These are phyloP conservation scores for Penicillium pancosmium DNA, from an alignment of 495 filamentous ascomycete genomes.

Conservation along the genomic window DNA sequence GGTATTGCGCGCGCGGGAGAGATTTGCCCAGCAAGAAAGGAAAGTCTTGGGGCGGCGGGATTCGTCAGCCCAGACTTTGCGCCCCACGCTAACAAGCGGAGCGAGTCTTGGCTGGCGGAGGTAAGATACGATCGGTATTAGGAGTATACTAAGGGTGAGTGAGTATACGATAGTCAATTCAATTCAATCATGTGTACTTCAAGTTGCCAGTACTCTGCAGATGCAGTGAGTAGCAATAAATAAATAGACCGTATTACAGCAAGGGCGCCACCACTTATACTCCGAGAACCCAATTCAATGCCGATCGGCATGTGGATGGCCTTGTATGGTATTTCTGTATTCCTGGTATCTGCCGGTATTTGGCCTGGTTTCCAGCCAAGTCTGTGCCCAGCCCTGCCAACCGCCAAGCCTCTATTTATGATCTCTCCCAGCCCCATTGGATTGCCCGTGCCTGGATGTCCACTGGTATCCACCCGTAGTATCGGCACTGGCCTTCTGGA, in stretches of 20 bases:
- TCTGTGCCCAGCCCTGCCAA: conserved; percentile 22
- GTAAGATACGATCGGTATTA: not conserved
- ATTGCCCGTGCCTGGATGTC: not conserved
- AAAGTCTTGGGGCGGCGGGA: conserved; percentile 28
- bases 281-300: conserved; percentile 1
- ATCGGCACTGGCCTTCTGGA: conserved; percentile 11
- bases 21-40: conserved; percentile 25
- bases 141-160: too few species aligned
- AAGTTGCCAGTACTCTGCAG: too few species aligned
- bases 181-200: too few species aligned
- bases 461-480: not conserved
- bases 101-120: conserved; percentile 27
- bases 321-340: not conserved
- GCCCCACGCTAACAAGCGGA: conserved; percentile 29
- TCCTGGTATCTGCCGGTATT: not conserved
- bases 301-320: not conserved
- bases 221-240: too few species aligned
- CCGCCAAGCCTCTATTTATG: conserved; percentile 18
- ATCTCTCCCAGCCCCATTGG: conserved; percentile 1
- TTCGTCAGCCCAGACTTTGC: conserved; percentile 34
- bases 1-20: conserved; percentile 20
- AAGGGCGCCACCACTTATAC: not conserved
- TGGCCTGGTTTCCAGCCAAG: conserved; percentile 10
- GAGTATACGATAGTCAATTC: too few species aligned
- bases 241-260: not conserved